Evolutionary conservation across 495 filamentous ascomycete species (phyloP).

Genomic region (Trichoderma erinaceum): DNA sequence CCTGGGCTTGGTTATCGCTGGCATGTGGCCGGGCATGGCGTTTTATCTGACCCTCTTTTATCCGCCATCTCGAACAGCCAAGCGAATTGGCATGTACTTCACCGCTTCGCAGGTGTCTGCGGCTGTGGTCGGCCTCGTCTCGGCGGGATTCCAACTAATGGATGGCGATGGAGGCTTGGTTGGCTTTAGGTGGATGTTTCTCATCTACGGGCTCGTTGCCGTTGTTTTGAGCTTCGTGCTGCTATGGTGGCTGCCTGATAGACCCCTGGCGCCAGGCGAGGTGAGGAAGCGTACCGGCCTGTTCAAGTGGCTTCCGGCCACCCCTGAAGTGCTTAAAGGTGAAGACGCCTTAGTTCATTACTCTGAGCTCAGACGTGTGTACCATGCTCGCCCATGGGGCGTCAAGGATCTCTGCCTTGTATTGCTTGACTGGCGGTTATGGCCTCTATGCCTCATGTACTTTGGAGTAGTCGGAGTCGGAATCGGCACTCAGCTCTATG

Average conservation of each 20-base stretch:
- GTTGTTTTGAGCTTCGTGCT: constrained; percentile 62
- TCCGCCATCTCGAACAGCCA: constrained; percentile 76
- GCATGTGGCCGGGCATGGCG: constrained; percentile 94
- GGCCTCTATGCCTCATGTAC: constrained; percentile 84
- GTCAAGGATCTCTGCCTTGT: constrained; percentile 60
- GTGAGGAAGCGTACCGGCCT: constrained; percentile 38
- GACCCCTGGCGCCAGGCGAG: constrained; percentile 62
- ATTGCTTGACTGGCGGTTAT: constrained; percentile 77
- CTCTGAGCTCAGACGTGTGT: constrained; percentile 73
- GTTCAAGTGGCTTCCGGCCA: constrained; percentile 55
- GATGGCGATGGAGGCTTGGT: constrained; percentile 69
- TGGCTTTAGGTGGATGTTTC: constrained; percentile 94
- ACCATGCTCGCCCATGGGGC: constrained; percentile 64
- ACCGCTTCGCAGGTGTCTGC: constrained; percentile 86
- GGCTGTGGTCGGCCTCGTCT: constrained; percentile 82
- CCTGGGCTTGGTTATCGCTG: constrained; percentile 80
- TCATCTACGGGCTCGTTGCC: constrained; percentile 74
- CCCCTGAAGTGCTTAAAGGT: constrained; percentile 64
- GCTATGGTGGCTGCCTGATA: constrained; percentile 87
- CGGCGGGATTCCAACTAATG: constrained; percentile 87
- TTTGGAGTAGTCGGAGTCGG: constrained; percentile 91
- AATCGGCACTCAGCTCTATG: constrained; percentile 81
- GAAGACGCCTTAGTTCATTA: constrained; percentile 80
- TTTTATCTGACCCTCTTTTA: constrained; percentile 93
- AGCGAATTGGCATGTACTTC: constrained; percentile 83